Conservation (phyloP, 176 grass and related monocot genomes). For the Bromus sterilis region DNA sequence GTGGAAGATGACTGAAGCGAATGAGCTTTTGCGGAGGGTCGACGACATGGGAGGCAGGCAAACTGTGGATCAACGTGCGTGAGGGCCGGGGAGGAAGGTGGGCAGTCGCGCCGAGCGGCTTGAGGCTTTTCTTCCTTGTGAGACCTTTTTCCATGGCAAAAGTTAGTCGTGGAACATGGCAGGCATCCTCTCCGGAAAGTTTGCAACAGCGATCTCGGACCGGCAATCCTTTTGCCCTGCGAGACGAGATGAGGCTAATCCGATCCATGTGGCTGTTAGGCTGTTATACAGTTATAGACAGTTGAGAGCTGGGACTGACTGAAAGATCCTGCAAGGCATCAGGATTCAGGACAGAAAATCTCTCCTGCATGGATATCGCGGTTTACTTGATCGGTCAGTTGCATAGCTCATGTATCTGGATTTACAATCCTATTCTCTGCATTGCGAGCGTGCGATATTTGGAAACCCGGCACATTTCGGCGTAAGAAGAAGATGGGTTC, state of each 20-base stretch:
- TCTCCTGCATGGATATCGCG: background rate
- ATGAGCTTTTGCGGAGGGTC: conserved; percentile 14
- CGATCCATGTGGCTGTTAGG: background rate
- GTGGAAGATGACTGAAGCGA: conserved; percentile 30
- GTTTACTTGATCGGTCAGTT: background rate
- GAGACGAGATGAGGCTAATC: background rate
- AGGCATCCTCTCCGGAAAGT: background rate
- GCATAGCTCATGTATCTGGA: background rate
- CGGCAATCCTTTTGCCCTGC: background rate
- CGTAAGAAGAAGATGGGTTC: background rate
- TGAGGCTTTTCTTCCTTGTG: background rate
- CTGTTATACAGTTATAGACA: background rate
- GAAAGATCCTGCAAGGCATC: no score
- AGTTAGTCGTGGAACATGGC: conserved; percentile 21
- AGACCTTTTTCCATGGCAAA: background rate
- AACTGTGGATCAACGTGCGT: background rate
- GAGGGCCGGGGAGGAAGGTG: background rate
- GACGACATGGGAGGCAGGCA: background rate
- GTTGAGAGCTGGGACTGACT: background rate
- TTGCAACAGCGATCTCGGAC: background rate
- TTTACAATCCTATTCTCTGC: background rate
- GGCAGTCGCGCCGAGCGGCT: background rate
- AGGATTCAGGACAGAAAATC: no score
- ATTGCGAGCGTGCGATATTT: background rate
- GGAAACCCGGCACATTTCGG: background rate